Evolutionary conservation across 371 early-diverging fungal genomes (phyloP).

Genomic region (Mucor racemosus): DNA sequence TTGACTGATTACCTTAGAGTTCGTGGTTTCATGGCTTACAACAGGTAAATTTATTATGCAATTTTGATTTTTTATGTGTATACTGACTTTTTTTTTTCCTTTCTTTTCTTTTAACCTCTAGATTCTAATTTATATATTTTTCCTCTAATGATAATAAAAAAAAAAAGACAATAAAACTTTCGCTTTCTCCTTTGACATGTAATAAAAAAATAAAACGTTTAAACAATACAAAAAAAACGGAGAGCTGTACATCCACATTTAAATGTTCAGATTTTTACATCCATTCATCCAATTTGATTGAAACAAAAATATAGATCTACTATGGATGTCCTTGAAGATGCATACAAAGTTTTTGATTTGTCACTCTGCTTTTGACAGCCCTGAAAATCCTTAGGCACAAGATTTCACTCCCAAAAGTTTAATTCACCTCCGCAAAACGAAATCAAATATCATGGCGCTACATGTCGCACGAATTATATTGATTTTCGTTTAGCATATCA

Average conservation of each 20-base stretch:
- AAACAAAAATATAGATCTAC: neutral
- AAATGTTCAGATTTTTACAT: too few species aligned
- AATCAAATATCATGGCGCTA: neutral
- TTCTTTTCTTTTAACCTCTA: constrained; percentile 12
- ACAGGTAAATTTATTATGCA: constrained; percentile 40
- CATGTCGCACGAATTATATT: neutral
- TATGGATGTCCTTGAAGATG: neutral
- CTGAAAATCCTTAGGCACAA: neutral
- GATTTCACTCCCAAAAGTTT: neutral
- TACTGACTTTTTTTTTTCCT: neutral
- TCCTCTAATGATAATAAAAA: constrained; percentile 11
- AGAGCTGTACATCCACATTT: too few species aligned
- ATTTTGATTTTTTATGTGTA: neutral
- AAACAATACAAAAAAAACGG: neutral
- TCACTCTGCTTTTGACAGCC: neutral
- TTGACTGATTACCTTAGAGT: constrained; percentile 90
- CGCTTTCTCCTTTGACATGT: constrained; percentile 5
- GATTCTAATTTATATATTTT: constrained; percentile 26
- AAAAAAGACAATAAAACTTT: constrained; percentile 5
- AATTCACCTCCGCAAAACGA: neutral
- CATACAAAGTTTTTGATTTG: too few species aligned
- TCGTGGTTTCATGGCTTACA: constrained; percentile 79
- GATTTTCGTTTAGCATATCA: too few species aligned
- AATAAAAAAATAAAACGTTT: neutral
- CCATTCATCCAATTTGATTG: too few species aligned